Conservation (phyloP, 176 grass and related monocot genomes). For the Triticum monococcum region DNA sequence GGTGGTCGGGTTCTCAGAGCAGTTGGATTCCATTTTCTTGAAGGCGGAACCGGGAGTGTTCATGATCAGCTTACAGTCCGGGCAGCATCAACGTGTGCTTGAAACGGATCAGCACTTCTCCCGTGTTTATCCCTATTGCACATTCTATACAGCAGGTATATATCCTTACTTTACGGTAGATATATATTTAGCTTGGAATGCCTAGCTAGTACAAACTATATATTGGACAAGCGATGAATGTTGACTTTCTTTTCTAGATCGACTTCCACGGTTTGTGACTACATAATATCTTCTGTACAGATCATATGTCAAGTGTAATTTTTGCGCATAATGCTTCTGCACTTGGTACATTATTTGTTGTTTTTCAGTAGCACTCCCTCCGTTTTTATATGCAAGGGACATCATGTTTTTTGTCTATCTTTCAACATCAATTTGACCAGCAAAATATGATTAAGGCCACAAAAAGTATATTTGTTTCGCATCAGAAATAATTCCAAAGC, state of each 20-base stretch:
- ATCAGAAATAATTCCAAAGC: no score
- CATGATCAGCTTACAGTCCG: neutral
- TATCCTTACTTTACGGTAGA: no score
- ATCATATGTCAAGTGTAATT: neutral
- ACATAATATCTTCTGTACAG: neutral
- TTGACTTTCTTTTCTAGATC: no score
- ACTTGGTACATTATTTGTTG: neutral
- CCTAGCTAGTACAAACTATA: no score
- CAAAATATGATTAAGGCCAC: no score
- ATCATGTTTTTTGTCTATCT: no score
- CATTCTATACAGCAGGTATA: slow-evolving; percentile 9
- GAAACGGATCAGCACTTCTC: neutral
- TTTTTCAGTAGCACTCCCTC: no score
- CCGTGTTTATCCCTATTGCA: neutral
- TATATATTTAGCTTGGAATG: no score
- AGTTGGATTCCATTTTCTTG: neutral
- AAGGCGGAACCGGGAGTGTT: neutral
- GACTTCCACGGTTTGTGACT: neutral
- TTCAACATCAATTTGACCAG: no score
- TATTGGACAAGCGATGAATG: no score
- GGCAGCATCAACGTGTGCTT: neutral
- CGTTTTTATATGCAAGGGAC: no score
- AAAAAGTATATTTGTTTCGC: no score
- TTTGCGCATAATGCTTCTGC: neutral
- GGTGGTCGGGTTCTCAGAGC: neutral